A percentile compares a stretch with the other conserved stretches of the same genome.
These are phyloP conservation scores for Polysphondylium violaceum DNA, from an alignment of 78 protist genomes.

Conservation along the genomic window DNA sequence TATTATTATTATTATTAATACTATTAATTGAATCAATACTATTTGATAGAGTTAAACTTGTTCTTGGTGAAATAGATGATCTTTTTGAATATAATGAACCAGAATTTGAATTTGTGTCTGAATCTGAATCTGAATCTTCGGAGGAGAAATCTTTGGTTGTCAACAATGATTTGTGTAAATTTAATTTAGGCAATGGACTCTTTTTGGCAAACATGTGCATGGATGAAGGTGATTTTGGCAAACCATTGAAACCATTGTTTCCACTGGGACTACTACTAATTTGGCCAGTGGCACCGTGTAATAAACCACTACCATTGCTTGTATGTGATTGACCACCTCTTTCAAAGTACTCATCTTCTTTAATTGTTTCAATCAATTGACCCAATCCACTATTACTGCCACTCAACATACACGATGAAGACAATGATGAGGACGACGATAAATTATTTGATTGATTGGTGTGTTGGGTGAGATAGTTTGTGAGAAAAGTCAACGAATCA, in stretches of 20 bases:
- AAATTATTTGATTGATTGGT: neutral
- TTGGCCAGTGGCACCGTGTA: neutral
- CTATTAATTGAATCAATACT: slow-evolving; percentile 11
- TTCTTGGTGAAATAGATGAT: slow-evolving; percentile 59
- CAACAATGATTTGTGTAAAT: neutral
- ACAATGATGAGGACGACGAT: slow-evolving; percentile 6
- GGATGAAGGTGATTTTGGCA: slow-evolving; percentile 1
- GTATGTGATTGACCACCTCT: no score
- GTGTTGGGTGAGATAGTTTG: neutral
- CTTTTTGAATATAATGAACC: slow-evolving; percentile 1
- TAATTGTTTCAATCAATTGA: neutral
- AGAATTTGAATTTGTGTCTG: slow-evolving; percentile 35
- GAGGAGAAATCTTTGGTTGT: slow-evolving; percentile 38
- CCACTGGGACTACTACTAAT: neutral
- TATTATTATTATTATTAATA: neutral
- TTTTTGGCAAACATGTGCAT: neutral
- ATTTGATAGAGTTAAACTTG: slow-evolving; percentile 46
- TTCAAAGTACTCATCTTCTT: neutral
- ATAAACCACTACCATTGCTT: neutral
- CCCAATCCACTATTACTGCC: neutral
- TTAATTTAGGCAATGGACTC: slow-evolving; percentile 9
- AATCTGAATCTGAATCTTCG: slow-evolving; percentile 56
- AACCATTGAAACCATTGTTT: no score
- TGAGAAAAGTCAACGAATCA: slow-evolving; percentile 7
- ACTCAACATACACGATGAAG: neutral